phyloP scores from a whole-genome alignment of 2,329 filamentous ascomycete genomes.

The Aspergillus aculeatinus region DNA sequence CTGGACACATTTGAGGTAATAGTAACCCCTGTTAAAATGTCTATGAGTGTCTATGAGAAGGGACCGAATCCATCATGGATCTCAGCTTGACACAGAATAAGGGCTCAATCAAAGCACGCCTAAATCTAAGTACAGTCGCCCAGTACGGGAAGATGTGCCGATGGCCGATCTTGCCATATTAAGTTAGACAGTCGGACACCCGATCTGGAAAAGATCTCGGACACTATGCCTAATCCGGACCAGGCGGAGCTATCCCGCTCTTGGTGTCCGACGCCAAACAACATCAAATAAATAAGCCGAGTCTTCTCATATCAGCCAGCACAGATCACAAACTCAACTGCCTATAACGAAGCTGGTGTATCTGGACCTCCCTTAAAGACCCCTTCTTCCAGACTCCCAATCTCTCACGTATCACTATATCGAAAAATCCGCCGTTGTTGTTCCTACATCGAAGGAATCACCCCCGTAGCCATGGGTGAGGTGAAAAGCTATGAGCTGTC shows the following conservation, averaged over 20 bases:
- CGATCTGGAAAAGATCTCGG: background rate
- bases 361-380: too few relatives aligned
- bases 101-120: too few relatives aligned
- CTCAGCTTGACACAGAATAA: too few relatives aligned
- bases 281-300: background rate
- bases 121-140: too few relatives aligned
- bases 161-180: background rate
- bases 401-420: too few relatives aligned
- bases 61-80: too few relatives aligned
- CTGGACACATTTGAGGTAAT: too few relatives aligned
- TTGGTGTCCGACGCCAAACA: background rate
- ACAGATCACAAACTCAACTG: background rate
- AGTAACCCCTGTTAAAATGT: too few relatives aligned
- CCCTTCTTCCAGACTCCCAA: too few relatives aligned
- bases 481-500: slow-evolving; percentile 21
- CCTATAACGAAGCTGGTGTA: background rate
- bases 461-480: background rate
- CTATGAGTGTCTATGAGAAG: too few relatives aligned
- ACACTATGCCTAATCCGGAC: background rate
- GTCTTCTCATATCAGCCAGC: background rate
- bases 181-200: background rate
- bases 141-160: background rate
- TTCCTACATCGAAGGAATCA: background rate
- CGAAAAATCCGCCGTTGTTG: too few relatives aligned
- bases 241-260: background rate